phyloP scores from a whole-genome alignment of 805 yeast genomes.

The Metschnikowia borealis region DNA sequence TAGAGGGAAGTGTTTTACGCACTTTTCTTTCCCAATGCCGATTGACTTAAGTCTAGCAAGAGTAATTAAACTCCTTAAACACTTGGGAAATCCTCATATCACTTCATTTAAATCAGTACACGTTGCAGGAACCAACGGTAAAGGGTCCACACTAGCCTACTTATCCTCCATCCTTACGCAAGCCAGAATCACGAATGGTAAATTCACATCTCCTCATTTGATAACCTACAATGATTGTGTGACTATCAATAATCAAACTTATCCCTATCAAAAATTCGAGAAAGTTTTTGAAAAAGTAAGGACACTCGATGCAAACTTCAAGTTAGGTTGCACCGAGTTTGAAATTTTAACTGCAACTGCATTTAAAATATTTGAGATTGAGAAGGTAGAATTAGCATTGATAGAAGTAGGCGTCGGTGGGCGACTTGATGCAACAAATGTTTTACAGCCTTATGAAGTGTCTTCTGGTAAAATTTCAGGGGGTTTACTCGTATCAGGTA shows the following conservation, averaged over 20 bases:
- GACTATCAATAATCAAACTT: constrained; percentile 55
- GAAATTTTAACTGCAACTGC: constrained; percentile 86
- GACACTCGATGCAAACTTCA: constrained; percentile 32
- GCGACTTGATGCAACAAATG: constrained; percentile 82
- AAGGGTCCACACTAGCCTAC: constrained; percentile 89
- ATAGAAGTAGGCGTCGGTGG: constrained; percentile 98
- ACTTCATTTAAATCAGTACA: constrained; percentile 64
- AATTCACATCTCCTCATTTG: constrained; percentile 88
- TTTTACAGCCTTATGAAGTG: constrained; percentile 30
- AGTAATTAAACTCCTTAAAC: constrained; percentile 27
- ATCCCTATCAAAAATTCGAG: constrained; percentile 44
- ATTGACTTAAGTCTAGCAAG: constrained; percentile 39
- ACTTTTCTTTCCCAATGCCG: constrained; percentile 11
- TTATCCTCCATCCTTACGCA: constrained; percentile 57
- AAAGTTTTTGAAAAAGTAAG: constrained; percentile 42
- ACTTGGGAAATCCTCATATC: constrained; percentile 67
- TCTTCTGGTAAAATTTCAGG: constrained; percentile 1
- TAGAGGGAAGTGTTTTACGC: not conserved
- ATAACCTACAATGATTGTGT: constrained; percentile 72
- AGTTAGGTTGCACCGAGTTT: constrained; percentile 77
- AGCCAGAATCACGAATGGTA: constrained; percentile 55
- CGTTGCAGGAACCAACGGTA: constrained; percentile 95
- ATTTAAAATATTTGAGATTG: constrained; percentile 61
- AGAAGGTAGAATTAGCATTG: constrained; percentile 66
- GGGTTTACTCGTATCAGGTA: constrained; percentile 61